phyloP scores from a whole-genome alignment of 163 green algal genomes.

The Botryococcus braunii region DNA sequence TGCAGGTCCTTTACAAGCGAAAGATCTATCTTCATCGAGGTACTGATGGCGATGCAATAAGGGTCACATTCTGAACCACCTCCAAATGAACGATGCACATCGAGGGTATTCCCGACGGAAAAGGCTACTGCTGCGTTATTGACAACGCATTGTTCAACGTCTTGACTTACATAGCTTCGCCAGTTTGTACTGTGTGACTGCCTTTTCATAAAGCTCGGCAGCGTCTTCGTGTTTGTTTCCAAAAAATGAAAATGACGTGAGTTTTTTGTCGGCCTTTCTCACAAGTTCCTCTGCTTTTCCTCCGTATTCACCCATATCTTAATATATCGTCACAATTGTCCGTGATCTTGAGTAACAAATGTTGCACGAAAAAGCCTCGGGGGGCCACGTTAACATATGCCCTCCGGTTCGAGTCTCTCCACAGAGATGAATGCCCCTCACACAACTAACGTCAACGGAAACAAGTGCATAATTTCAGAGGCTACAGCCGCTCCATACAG shows the following conservation, averaged over 20 bases:
- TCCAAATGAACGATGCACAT: neutral
- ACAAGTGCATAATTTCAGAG: too few species aligned
- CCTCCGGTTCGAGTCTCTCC: too few species aligned
- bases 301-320: conserved; percentile 2
- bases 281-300: conserved; percentile 10
- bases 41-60: neutral
- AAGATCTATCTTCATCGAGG: neutral
- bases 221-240: conserved; percentile 84
- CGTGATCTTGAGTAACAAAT: too few species aligned
- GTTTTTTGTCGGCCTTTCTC: conserved; percentile 64
- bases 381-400: too few species aligned
- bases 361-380: too few species aligned
- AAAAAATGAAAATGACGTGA: conserved; percentile 57
- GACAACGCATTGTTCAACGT: too few species aligned
- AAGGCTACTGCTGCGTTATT: too few species aligned
- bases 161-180: conserved; percentile 63
- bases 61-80: neutral
- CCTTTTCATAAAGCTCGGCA: conserved; percentile 80
- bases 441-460: too few species aligned
- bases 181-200: conserved; percentile 88
- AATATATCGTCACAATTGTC: too few species aligned
- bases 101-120: too few species aligned
- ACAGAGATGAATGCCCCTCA: too few species aligned
- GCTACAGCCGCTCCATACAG: too few species aligned
- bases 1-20: neutral